Evolutionary conservation across 2,329 filamentous ascomycete genomes (phyloP), one percentile per base, ranked within the genome.

Genomic region (Paecilomyces variotii): DNA sequence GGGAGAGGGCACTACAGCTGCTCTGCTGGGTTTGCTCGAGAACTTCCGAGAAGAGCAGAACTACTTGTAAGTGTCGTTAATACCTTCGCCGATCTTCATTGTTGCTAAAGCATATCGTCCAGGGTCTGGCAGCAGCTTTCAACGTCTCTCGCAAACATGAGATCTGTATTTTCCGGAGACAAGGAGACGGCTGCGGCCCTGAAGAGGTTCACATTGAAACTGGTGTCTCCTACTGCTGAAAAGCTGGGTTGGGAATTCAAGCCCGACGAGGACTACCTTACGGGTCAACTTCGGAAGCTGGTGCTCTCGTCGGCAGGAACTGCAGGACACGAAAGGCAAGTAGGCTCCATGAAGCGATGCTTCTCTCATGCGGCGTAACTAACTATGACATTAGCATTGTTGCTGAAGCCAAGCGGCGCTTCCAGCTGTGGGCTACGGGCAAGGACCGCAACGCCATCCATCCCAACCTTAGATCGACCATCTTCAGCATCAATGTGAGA

Each of bases 91-190:
- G 2, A 24, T 4, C 24, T 32, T 10, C 55, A 1, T 6, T 30
- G 19, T 59, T 54, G 57, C 61, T 71, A 57, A 73, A 54, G 30
- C 53, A 49, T 45, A 9, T 50, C 54, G 5, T 45, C 4, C 56
- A 82, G 79, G 54, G 93, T 97, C 4, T 95, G 94, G 89, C 86
- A 85, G 59, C 90, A 96, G 71, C 86, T 96, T 32, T 80, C 95
- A 6, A 86, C 87, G 63, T 89, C 89, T 3, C 78, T 97, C 27
- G 83, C 79, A 57, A 87, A 86, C 57, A 83, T 97, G 60, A 90
- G 91, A 72, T 88, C 88, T n/a, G 85, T 96, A 56, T 97, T 97
- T 70, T 83, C 87, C 25, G 87, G 88, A 53, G 88, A 94, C 62
- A 83, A 88, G 57, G 77, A 83, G 55, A 84, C 94, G 62, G 85